Base-by-base conservation (phyloP, 768 basidiomycete species). In the Candolleomyces aberdarensis region DNA sequence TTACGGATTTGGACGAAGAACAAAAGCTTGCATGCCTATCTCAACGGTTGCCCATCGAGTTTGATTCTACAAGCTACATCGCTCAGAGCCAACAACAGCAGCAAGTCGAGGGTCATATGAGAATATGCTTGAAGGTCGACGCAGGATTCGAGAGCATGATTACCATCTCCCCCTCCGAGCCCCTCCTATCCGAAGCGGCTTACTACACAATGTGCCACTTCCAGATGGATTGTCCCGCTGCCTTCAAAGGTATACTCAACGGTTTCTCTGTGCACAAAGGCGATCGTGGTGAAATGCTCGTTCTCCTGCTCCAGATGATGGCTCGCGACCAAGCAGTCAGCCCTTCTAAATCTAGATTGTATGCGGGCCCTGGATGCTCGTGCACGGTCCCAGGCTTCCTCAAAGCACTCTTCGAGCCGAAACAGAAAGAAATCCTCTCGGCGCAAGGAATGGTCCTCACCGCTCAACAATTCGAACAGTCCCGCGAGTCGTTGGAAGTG, bases 101-200 rank as follows among this genome's bases (percentile, higher is more conserved):
- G 49, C 72, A 73, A 60, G 73, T 76, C 5, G 69, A 71, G 57
- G 54, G 64, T 0, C 74, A 74, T 60, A 67, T 75, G 71, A 70
- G 75, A 17, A 59, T 76, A 22, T 69, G 65, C 60, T 62, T 71
- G 19, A 64, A 65, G 19, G 64, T 68, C 17, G 58, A 56, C 29
- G 55, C 64, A 17, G 63, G 20, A 55, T 68, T 59, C 26, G 59
- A 68, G 50, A 58, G 43, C 58, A 65, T 72, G 64, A 51, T 59
- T 20, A 74, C 73, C n/a, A 44, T 62, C 11, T 67, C 65, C 39
- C 26, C 70, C 31, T 71, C 70, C 2, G 70, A 73, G 61, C 72
- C 72, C 17, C 53, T 70, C n/a, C 62, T 73, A 7, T 65, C 71
- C 3, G 72, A 72, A 59, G 71, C 72, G n/a, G 67, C 72, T 14